These are phyloP conservation scores for Senna siamea DNA, from an alignment of 306 rosid genomes.

Conservation along the genomic window DNA sequence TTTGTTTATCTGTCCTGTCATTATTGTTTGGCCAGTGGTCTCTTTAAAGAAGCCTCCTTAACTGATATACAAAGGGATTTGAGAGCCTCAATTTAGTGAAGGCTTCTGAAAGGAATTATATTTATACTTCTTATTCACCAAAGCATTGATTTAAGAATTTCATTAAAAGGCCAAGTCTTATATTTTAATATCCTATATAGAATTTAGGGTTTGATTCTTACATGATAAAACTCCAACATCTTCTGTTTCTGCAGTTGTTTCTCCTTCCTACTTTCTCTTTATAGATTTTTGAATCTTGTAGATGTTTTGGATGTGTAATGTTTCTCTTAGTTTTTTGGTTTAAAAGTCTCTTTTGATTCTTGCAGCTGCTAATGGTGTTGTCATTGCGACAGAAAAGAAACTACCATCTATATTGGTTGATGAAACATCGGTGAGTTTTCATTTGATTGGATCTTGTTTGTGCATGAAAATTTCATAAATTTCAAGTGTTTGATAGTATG, in stretches of 20 bases:
- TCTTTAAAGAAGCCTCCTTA: too few relatives aligned
- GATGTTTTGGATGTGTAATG: conserved; percentile 12
- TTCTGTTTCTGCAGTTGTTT: neutral
- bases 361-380: conserved; percentile 95
- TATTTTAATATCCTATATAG: neutral
- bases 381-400: conserved; percentile 94
- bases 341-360: conserved; percentile 32
- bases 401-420: conserved; percentile 91
- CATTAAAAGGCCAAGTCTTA: neutral
- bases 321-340: conserved; percentile 22
- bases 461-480: neutral
- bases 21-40: too few relatives aligned
- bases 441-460: neutral
- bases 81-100: too few relatives aligned
- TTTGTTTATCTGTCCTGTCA: too few relatives aligned
- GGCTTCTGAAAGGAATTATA: too few relatives aligned
- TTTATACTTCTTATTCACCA: neutral
- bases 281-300: conserved; percentile 8
- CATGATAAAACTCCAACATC: neutral
- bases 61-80: too few relatives aligned
- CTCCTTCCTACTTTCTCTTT: neutral
- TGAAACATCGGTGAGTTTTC: conserved; percentile 75
- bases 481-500: conserved; percentile 1
- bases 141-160: neutral
- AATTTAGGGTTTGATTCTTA: neutral